Evolutionary conservation across 208 protist species (phyloP).

Genomic region (Zelonia costaricensis): DNA sequence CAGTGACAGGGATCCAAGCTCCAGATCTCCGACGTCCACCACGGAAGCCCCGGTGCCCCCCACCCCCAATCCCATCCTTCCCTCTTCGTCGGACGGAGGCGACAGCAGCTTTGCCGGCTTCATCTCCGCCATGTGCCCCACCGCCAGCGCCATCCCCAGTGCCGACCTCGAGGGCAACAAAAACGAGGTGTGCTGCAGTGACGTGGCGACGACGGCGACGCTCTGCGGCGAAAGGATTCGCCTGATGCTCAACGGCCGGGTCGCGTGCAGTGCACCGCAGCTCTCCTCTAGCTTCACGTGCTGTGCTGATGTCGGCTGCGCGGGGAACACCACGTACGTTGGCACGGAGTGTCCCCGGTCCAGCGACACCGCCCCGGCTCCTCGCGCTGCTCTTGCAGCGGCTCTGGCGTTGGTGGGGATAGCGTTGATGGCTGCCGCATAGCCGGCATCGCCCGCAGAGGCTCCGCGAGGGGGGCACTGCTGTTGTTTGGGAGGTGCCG

Average conservation of each 20-base stretch:
- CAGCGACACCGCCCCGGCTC: background rate
- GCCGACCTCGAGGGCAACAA: background rate
- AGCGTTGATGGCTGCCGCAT: background rate
- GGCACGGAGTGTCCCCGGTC: background rate
- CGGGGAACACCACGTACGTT: background rate
- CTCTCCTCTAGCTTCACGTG: background rate
- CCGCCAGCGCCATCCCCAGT: background rate
- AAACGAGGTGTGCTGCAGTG: background rate
- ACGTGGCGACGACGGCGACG: too few relatives aligned
- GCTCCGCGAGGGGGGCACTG: too few relatives aligned
- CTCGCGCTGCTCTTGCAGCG: background rate
- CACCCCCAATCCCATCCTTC: background rate
- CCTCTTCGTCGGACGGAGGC: background rate
- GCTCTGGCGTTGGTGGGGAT: too few relatives aligned
- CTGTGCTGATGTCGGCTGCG: background rate
- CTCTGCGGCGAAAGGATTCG: background rate
- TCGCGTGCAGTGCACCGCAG: background rate
- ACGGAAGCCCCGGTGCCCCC: too few relatives aligned
- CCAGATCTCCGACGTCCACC: too few relatives aligned
- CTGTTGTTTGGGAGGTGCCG: too few relatives aligned
- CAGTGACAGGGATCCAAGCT: too few relatives aligned
- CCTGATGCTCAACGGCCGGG: background rate
- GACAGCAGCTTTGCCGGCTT: background rate
- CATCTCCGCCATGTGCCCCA: background rate
- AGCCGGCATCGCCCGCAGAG: too few relatives aligned